A percentile compares a stretch with the other conserved stretches of the same genome.
These are phyloP conservation scores for Ogataea dorogensis DNA, from an alignment of 805 yeast species.

Conservation along the genomic window DNA sequence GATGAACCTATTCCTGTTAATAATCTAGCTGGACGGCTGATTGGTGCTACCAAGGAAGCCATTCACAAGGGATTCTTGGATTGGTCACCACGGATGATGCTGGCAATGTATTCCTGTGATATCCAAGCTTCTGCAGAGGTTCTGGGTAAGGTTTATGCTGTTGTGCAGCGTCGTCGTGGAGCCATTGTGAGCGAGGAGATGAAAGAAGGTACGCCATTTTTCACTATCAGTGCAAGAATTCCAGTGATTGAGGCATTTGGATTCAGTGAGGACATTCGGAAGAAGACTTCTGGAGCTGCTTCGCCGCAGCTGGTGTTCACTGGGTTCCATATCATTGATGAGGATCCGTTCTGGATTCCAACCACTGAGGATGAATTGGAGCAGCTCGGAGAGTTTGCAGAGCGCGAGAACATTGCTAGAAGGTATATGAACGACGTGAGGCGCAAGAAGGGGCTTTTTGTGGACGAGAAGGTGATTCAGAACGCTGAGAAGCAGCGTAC, in stretches of 20 bases:
- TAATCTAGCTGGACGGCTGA: slow-evolving; percentile 67
- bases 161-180: slow-evolving; percentile 87
- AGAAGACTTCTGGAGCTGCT: slow-evolving; percentile 94
- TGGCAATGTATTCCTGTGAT: slow-evolving; percentile 93
- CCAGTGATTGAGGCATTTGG: slow-evolving; percentile 98
- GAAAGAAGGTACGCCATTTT: slow-evolving; percentile 98
- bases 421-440: slow-evolving; percentile 80
- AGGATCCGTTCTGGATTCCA: slow-evolving; percentile 99
- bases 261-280: slow-evolving; percentile 90
- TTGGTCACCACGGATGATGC: slow-evolving; percentile 85
- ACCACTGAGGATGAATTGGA: slow-evolving; percentile 95
- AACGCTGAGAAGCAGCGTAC: slow-evolving; percentile 95
- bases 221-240: slow-evolving; percentile 76
- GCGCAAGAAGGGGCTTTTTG: slow-evolving; percentile 81
- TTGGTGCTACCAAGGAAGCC: slow-evolving; percentile 68
- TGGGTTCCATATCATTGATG: slow-evolving; percentile 82
- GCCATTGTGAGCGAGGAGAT: slow-evolving; percentile 84
- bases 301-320: slow-evolving; percentile 90
- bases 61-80: slow-evolving; percentile 69
- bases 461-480: slow-evolving; percentile 85
- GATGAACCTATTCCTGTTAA: slow-evolving; percentile 37
- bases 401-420: slow-evolving; percentile 87
- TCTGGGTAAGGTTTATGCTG: slow-evolving; percentile 92
- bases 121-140: slow-evolving; percentile 95
- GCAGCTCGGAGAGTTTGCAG: slow-evolving; percentile 89